These are phyloP conservation scores for Irpex sp. DNA, from an alignment of 1,284 basidiomycete species.

Conservation along the genomic window DNA sequence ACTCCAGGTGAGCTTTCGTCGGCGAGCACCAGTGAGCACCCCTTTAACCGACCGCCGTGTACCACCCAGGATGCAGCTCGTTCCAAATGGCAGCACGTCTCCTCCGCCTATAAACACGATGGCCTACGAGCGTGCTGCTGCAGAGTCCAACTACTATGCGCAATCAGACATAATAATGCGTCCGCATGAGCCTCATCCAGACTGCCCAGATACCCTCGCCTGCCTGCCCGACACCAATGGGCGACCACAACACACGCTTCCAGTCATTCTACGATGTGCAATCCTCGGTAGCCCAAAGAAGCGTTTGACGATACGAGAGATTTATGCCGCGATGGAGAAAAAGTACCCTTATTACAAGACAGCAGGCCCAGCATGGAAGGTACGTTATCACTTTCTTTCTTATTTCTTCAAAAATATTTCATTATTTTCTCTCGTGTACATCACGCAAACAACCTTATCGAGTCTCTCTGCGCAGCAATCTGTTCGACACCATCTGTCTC, in stretches of 20 bases:
- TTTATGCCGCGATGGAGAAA: constrained; percentile 78
- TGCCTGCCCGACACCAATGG: constrained; percentile 75
- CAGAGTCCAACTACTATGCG: constrained; percentile 19
- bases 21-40: constrained; percentile 1
- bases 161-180: constrained; percentile 24
- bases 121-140: constrained; percentile 14
- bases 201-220: constrained; percentile 71
- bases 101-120: constrained; percentile 10
- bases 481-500: constrained; percentile 74
- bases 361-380: constrained; percentile 80
- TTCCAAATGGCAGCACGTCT: constrained; percentile 8
- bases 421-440: not conserved
- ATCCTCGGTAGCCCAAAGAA: constrained; percentile 72
- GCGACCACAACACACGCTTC: constrained; percentile 75
- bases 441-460: constrained; percentile 6
- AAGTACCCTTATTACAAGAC: constrained; percentile 78
- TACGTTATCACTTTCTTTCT: constrained; percentile 27
- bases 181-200: constrained; percentile 48
- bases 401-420: not conserved
- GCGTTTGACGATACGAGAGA: constrained; percentile 76
- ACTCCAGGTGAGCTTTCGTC: constrained; percentile 23
- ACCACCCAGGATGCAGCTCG: constrained; percentile 11
- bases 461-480: constrained; percentile 58
- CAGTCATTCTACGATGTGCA: constrained; percentile 76
- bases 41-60: constrained; percentile 1